Percentiles rank a stretch among this genome's conserved stretches.
Evolutionary conservation across 2,329 filamentous ascomycete genomes (phyloP).

Genomic region (Calonectria multiphialidica): DNA sequence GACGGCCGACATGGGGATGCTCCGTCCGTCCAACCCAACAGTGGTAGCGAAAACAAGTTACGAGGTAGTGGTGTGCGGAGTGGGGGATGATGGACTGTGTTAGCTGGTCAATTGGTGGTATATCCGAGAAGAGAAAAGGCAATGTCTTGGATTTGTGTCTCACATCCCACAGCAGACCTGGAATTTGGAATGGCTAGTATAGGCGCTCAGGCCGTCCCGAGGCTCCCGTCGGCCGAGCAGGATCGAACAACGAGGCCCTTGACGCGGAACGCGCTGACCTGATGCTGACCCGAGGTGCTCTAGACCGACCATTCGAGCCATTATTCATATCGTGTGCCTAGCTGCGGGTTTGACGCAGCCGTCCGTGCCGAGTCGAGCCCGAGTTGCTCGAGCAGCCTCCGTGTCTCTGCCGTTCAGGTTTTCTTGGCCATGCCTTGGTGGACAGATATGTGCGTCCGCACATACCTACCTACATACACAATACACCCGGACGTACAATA

Average conservation of each 20-base stretch:
- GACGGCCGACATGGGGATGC: background rate
- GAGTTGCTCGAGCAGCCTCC: constrained; percentile 4
- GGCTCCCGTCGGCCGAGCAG: background rate
- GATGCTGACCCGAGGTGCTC: constrained; percentile 12
- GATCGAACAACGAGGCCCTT: background rate
- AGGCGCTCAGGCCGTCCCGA: background rate
- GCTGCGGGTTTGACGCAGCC: constrained; percentile 6
- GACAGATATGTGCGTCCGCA: constrained; percentile 1
- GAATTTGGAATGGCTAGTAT: constrained; percentile 5
- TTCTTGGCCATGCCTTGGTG: background rate
- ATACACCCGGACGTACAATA: too few species aligned
- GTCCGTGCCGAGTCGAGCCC: background rate
- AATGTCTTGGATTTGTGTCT: constrained; percentile 36
- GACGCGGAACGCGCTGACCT: constrained; percentile 7
- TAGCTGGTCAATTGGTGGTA: constrained; percentile 1
- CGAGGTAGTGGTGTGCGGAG: constrained; percentile 4
- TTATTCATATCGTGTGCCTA: constrained; percentile 19
- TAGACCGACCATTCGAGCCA: background rate
- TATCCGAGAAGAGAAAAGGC: constrained; percentile 2
- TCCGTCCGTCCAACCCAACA: background rate
- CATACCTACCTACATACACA: background rate
- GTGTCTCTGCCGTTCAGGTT: background rate
- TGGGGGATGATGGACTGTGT: constrained; percentile 20
- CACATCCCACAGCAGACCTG: constrained; percentile 5
- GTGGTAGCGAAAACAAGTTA: background rate